A percentile compares a stretch with the other conserved stretches of the same genome.
phyloP scores from a whole-genome alignment of 345 rosid species.

The Ricinus communis region DNA sequence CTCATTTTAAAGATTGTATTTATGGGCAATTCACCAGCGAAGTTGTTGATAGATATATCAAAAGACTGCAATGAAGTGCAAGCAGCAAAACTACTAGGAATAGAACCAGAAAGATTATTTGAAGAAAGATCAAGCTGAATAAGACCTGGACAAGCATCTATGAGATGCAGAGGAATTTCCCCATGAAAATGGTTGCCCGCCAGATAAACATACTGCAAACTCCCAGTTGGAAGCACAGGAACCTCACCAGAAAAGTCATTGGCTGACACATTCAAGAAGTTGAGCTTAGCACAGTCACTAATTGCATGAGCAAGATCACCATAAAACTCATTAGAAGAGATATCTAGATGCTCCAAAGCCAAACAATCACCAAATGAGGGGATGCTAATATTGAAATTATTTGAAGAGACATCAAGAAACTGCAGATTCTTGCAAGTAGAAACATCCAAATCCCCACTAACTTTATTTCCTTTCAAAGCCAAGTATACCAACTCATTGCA shows the following conservation, averaged over 20 bases:
- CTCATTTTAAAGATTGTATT: constrained; percentile 59
- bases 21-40: constrained; percentile 74
- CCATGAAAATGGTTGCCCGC: constrained; percentile 59
- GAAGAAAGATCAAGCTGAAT: constrained; percentile 70
- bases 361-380: constrained; percentile 69
- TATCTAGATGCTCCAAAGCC: constrained; percentile 65
- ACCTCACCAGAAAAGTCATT: constrained; percentile 64
- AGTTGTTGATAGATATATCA: constrained; percentile 57
- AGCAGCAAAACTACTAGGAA: constrained; percentile 60
- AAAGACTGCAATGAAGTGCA: constrained; percentile 59
- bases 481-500: constrained; percentile 54
- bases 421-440: constrained; percentile 56
- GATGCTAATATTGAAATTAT: constrained; percentile 57
- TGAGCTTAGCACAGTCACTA: constrained; percentile 53
- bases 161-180: constrained; percentile 59
- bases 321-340: constrained; percentile 62
- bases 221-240: constrained; percentile 52
- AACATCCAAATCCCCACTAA: constrained; percentile 65
- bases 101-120: constrained; percentile 64
- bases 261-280: constrained; percentile 59
- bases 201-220: constrained; percentile 53
- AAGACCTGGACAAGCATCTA: constrained; percentile 66
- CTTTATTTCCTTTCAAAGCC: constrained; percentile 61
- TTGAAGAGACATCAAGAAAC: constrained; percentile 68
- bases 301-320: constrained; percentile 65